Conservation (phyloP, 2,329 filamentous ascomycete genomes). For the Fusarium haematococcum region DNA sequence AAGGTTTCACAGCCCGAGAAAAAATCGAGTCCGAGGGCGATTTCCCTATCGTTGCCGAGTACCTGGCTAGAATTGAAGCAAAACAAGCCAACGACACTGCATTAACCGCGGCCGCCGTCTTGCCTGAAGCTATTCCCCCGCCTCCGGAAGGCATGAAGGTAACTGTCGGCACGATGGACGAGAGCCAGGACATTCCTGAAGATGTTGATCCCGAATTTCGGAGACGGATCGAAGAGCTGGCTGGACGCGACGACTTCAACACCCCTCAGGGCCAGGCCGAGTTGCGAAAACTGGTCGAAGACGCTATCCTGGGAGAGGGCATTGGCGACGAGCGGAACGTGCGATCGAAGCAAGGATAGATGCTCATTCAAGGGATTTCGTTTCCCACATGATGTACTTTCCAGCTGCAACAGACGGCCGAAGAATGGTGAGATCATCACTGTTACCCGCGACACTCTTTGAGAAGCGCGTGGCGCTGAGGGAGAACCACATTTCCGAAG, state of each 20-base stretch:
- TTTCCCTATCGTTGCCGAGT: conserved; percentile 37
- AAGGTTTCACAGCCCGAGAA: conserved; percentile 83
- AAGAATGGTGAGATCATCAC: conserved; percentile 65
- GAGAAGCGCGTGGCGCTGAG: conserved; percentile 65
- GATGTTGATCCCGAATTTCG: conserved; percentile 86
- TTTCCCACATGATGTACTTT: conserved; percentile 72
- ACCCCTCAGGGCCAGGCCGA: conserved; percentile 83
- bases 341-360: conserved; percentile 68
- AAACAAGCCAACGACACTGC: conserved; percentile 46
- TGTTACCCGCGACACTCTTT: conserved; percentile 56
- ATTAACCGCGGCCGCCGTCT: conserved; percentile 42
- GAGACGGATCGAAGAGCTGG: conserved; percentile 88
- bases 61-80: conserved; percentile 36
- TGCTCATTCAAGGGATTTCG: conserved; percentile 58
- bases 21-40: conserved; percentile 66
- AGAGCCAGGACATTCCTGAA: conserved; percentile 68
- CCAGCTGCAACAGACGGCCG: conserved; percentile 61
- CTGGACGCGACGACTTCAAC: conserved; percentile 84
- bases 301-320: conserved; percentile 78
- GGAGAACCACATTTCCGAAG: conserved; percentile 65
- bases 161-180: conserved; percentile 79
- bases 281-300: conserved; percentile 81
- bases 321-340: conserved; percentile 74
- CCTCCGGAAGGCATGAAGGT: conserved; percentile 82
- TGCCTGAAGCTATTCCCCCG: conserved; percentile 63